Base-by-base conservation (phyloP, 2,329 filamentous ascomycete species). In the Nigrospora osmanthi region DNA sequence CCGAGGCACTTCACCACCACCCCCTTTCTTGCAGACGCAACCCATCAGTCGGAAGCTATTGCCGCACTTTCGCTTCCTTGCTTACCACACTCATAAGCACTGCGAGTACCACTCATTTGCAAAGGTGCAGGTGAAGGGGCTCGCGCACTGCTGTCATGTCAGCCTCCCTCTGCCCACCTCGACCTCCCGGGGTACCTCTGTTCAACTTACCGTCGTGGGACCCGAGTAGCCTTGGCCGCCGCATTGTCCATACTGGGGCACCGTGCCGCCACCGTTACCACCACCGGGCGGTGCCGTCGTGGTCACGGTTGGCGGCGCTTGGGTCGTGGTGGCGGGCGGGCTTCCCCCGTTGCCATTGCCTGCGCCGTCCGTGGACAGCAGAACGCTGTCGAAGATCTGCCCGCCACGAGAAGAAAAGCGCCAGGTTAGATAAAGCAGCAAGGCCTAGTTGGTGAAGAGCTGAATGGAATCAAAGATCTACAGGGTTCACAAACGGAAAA, bases 381-480 rank as follows among this genome's bases (percentile, higher is more conserved):
- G 16, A 13, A 42, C 19, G 40, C 31, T 16, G 28, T 42, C 40
- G 19, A 42, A 30, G 40, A 42, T 42, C 40, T 42, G 35, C 31
- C n/a, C 34, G 32, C 37, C 41, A 19, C 15, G 7, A 38, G 16
- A 15, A 23, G 28, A 23, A 32, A 45, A 15, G 15, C 34, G 16
- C 16, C 16, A 13, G 16, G 15, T 32, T 11, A 43, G 34, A 31
- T 9, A 42, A 42, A 35, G 12, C 11, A 33, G 3, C 13, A 37
- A 40, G 15, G 30, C 15, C 40, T 28, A 30, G 38, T 30, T 35
- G 16, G 47, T 51, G 38, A 62, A 66, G 2, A 66, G 56, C 47
- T 66, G 61, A 16, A 66, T 57, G 12, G 58, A 58, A 47, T 62
- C 59, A 33, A 62, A 59, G 35, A 61, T 61, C 58, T 59, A 32